phyloP scores from a whole-genome alignment of 805 yeast species.

The Sugiyamaella americana region DNA sequence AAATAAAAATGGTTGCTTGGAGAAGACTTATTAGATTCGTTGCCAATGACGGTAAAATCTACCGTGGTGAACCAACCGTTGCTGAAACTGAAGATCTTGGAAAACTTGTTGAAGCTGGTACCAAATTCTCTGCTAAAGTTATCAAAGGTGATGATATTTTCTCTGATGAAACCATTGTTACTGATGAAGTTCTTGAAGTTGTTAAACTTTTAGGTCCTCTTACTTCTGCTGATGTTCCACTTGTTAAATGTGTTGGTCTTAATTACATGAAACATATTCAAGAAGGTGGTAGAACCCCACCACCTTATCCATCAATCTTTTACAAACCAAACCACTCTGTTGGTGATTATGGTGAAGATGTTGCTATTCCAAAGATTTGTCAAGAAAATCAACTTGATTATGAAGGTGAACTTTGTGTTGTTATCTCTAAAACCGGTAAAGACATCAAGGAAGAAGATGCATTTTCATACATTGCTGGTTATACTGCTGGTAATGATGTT shows the following conservation, averaged over 20 bases:
- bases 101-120: conserved; percentile 3
- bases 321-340: conserved; percentile 15
- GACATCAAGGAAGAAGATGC: conserved; percentile 40
- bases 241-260: conserved; percentile 14
- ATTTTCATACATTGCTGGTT: conserved; percentile 41
- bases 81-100: conserved; percentile 16
- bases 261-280: conserved; percentile 18
- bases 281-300: conserved; percentile 18
- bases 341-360: conserved; percentile 14
- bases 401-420: conserved; percentile 46
- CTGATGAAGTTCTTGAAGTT: conserved; percentile 12
- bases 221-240: conserved; percentile 12
- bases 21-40: conserved; percentile 44
- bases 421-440: conserved; percentile 43
- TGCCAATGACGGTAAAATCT: conserved; percentile 38
- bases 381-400: conserved; percentile 37
- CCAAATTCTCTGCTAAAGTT: conserved; percentile 10
- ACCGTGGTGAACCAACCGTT: conserved; percentile 46
- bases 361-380: conserved; percentile 14
- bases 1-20: conserved; percentile 10
- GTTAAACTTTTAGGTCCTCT: conserved; percentile 12
- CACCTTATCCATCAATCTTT: conserved; percentile 18
- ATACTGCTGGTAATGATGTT: conserved; percentile 47
- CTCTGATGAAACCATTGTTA: conserved; percentile 9
- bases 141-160: conserved; percentile 14